Percentiles rank a stretch among this genome's conserved stretches.
Evolutionary conservation across 139 green algal genomes (phyloP).

Genomic region (Closterium sp.): DNA sequence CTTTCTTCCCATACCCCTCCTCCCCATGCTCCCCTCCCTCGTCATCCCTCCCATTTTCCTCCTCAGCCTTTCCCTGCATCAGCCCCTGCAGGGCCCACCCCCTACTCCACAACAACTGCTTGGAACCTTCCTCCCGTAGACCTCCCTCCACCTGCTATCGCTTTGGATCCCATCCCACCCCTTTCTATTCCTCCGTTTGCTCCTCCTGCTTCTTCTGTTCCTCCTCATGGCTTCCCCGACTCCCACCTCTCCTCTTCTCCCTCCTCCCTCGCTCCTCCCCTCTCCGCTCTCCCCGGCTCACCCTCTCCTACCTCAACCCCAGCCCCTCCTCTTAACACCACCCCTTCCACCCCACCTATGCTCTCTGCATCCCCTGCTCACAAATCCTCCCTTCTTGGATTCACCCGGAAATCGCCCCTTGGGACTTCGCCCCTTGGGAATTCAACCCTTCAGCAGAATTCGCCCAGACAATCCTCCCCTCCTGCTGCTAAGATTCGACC

Average conservation of each 20-base stretch:
- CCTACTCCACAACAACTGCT: background rate
- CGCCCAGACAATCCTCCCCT: no score
- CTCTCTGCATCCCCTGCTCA: no score
- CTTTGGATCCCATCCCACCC: background rate
- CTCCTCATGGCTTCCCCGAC: no score
- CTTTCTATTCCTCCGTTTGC: no score
- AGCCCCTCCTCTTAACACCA: no score
- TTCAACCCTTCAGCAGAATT: no score
- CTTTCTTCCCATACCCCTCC: background rate
- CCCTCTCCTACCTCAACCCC: no score
- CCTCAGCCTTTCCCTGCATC: background rate
- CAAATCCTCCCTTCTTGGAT: background rate
- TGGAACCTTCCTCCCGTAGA: background rate
- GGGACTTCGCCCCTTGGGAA: background rate
- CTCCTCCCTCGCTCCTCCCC: no score
- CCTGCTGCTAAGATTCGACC: no score
- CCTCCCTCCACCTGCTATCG: background rate
- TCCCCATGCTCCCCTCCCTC: background rate
- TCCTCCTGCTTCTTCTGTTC: background rate
- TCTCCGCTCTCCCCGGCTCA: no score
- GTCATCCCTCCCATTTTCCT: background rate
- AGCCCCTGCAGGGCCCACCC: background rate
- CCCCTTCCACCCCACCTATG: no score
- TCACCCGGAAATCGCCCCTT: background rate
- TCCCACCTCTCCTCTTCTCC: no score